These are phyloP conservation scores for Suhomyces coccinellae DNA, from an alignment of 1,139 yeast species.

Conservation along the genomic window DNA sequence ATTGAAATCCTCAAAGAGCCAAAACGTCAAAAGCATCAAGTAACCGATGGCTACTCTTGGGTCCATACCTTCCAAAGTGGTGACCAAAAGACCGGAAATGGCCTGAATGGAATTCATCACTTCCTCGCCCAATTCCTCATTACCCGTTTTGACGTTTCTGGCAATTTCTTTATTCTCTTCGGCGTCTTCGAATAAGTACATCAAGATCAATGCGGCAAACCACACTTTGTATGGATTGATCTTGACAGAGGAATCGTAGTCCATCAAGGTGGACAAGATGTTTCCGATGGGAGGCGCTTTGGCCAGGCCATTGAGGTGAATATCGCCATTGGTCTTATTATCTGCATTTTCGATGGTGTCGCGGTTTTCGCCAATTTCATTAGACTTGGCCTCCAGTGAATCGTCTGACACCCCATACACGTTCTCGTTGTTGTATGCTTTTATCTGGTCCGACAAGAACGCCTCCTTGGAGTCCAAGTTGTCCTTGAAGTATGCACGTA, in stretches of 20 bases:
- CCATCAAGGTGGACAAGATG: constrained; percentile 67
- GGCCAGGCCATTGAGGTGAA: neutral
- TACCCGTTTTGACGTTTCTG: constrained; percentile 62
- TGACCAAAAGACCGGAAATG: constrained; percentile 69
- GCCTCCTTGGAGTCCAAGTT: constrained; percentile 62
- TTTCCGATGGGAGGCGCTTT: constrained; percentile 42
- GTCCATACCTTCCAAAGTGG: constrained; percentile 64
- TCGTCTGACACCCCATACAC: constrained; percentile 17
- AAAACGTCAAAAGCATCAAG: constrained; percentile 67
- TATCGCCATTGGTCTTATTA: constrained; percentile 1
- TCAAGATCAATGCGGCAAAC: constrained; percentile 74
- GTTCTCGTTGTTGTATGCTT: constrained; percentile 37
- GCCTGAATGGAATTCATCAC: constrained; percentile 76
- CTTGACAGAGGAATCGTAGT: constrained; percentile 72
- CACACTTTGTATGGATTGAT: constrained; percentile 85
- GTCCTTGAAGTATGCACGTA: constrained; percentile 67
- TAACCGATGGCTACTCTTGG: constrained; percentile 80
- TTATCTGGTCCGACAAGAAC: constrained; percentile 67
- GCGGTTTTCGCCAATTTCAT: constrained; percentile 1
- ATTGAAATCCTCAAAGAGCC: constrained; percentile 76
- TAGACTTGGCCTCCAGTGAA: neutral
- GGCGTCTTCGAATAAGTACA: constrained; percentile 62
- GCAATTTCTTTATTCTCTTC: constrained; percentile 54
- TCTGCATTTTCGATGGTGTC: neutral
- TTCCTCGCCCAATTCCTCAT: constrained; percentile 69